Evolutionary conservation across 208 protist species (phyloP).

Genomic region (Acanthamoeba sp.): DNA sequence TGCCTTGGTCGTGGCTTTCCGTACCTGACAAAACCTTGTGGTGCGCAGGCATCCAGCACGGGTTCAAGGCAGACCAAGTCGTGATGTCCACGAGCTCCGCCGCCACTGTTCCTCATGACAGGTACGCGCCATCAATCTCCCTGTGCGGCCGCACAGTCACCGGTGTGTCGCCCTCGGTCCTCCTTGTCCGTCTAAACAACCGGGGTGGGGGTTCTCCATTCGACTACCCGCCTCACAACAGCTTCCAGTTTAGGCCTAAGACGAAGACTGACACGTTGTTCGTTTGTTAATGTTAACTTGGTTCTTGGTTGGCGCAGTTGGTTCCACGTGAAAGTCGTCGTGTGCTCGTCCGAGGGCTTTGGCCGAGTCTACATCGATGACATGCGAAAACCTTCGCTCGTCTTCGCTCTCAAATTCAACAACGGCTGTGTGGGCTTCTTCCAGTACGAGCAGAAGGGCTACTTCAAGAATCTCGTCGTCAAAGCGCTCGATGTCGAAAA

Average conservation of each 20-base stretch:
- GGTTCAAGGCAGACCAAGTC: constrained; percentile 26
- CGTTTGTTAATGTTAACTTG: neutral
- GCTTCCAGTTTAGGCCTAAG: neutral
- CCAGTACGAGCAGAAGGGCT: constrained; percentile 55
- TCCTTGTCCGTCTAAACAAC: too few relatives aligned
- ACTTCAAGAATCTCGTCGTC: constrained; percentile 48
- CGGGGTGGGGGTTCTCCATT: too few relatives aligned
- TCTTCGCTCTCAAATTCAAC: constrained; percentile 40
- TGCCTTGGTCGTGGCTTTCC: too few relatives aligned
- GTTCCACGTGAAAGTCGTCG: constrained; percentile 39
- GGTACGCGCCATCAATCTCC: neutral
- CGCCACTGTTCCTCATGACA: constrained; percentile 19
- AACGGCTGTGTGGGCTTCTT: constrained; percentile 44
- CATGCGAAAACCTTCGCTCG: constrained; percentile 6
- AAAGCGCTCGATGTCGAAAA: constrained; percentile 38
- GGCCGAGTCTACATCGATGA: constrained; percentile 36
- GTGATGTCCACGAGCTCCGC: constrained; percentile 37
- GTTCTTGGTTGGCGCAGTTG: constrained; percentile 9
- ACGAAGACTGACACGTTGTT: neutral
- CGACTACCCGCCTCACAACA: neutral
- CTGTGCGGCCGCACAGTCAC: too few relatives aligned
- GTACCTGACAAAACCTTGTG: too few relatives aligned
- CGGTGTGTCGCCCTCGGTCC: too few relatives aligned
- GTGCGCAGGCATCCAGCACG: neutral
- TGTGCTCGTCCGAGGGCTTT: constrained; percentile 21